Percentiles rank a stretch among this genome's conserved stretches.
Evolutionary conservation across 176 grass and related monocot species (phyloP).

Genomic region (Eleusine indica): DNA sequence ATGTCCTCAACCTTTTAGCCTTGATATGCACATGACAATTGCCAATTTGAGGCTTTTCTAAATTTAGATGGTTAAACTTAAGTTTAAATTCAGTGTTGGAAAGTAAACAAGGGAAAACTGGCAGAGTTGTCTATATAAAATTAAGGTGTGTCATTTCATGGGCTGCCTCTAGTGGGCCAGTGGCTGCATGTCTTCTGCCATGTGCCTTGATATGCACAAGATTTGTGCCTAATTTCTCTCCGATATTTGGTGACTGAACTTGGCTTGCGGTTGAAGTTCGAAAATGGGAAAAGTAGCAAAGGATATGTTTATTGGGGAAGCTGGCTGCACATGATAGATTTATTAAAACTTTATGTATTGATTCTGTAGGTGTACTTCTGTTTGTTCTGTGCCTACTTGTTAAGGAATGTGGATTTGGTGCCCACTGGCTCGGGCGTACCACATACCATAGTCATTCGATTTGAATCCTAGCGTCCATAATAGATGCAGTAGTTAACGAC

Average conservation of each 20-base stretch:
- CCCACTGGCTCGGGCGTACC: too few species aligned
- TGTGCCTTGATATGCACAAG: not conserved
- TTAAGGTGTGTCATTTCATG: not conserved
- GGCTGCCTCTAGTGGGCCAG: not conserved
- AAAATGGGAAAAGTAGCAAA: not conserved
- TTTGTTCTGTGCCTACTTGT: not conserved
- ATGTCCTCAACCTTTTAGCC: not conserved
- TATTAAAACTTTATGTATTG: conserved; percentile 1
- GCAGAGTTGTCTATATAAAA: not conserved
- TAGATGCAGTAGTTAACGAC: too few species aligned
- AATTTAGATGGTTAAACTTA: not conserved
- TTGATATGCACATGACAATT: not conserved
- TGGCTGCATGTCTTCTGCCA: not conserved
- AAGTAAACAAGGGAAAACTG: not conserved
- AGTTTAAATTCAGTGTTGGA: not conserved
- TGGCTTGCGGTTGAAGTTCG: not conserved
- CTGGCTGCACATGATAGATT: not conserved
- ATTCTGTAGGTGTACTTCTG: not conserved
- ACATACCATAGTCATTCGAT: too few species aligned
- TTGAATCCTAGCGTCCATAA: too few species aligned
- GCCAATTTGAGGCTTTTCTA: not conserved
- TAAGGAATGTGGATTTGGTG: too few species aligned
- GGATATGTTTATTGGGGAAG: not conserved
- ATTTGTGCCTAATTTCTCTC: not conserved
- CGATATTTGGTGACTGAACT: not conserved